Evolutionary conservation across 352 stramenopile genomes (phyloP).

Genomic region (Phytophthora pisi): DNA sequence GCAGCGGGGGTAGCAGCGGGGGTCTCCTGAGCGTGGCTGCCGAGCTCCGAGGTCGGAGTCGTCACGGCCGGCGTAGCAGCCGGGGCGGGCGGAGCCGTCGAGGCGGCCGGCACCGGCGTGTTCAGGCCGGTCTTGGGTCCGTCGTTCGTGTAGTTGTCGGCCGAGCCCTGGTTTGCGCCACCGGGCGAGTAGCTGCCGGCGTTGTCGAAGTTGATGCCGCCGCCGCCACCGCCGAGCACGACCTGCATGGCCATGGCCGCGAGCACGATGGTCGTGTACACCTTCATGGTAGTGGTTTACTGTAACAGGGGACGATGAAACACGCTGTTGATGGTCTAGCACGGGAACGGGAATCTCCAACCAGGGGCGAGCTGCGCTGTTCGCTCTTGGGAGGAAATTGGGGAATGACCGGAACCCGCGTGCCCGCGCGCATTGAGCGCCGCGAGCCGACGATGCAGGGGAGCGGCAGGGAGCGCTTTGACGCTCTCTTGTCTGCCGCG

Average conservation of each 20-base stretch:
- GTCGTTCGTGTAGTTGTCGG: constrained; percentile 26
- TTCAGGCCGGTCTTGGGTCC: constrained; percentile 23
- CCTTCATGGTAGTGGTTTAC: constrained; percentile 37
- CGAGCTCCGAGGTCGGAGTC: neutral
- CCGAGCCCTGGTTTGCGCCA: constrained; percentile 7
- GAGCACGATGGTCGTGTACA: constrained; percentile 43
- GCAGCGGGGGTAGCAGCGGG: neutral
- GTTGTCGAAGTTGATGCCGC: constrained; percentile 38
- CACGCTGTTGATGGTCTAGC: constrained; percentile 27
- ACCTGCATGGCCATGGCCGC: constrained; percentile 45
- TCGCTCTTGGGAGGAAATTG: constrained; percentile 39
- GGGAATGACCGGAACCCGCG: constrained; percentile 25
- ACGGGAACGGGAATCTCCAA: constrained; percentile 33
- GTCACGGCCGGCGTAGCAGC: constrained; percentile 12
- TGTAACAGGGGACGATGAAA: constrained; percentile 24
- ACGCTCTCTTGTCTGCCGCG: constrained; percentile 12
- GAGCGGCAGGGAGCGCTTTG: constrained; percentile 22
- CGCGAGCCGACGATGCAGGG: constrained; percentile 29
- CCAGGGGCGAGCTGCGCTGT: constrained; percentile 16
- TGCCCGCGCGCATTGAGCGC: neutral
- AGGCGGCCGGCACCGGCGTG: constrained; percentile 20
- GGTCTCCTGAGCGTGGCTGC: constrained; percentile 5
- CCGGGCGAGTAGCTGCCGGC: constrained; percentile 19
- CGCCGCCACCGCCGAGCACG: constrained; percentile 36
- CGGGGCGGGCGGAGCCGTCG: constrained; percentile 6